A percentile compares a stretch with the other conserved stretches of the same genome.
phyloP scores from a whole-genome alignment of 2,329 filamentous ascomycete species.

The Aureobasidium sp. region DNA sequence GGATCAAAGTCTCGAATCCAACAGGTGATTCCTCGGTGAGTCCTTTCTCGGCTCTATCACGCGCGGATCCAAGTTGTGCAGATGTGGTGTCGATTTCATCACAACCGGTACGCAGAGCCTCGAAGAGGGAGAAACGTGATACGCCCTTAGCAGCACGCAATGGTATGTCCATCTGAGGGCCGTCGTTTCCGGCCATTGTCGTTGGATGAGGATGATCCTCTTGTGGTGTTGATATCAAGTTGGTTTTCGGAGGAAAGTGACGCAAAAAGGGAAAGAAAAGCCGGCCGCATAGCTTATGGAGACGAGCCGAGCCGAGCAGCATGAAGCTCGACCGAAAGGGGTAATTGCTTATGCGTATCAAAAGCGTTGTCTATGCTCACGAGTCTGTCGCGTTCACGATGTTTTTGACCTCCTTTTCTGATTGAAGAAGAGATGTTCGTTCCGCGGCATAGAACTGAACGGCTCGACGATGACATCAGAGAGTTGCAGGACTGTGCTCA shows the following conservation, averaged over 20 bases:
- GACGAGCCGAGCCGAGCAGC: background rate
- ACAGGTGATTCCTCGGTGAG: background rate
- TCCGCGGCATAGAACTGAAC: background rate
- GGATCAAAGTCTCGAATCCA: background rate
- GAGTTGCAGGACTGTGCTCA: background rate
- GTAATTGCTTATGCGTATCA: background rate
- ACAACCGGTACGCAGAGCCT: background rate
- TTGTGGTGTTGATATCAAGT: background rate
- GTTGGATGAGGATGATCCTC: background rate
- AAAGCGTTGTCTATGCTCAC: background rate
- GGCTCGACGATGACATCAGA: background rate
- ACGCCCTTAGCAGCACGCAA: background rate
- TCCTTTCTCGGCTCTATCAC: background rate
- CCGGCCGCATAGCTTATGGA: background rate
- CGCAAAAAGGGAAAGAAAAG: background rate
- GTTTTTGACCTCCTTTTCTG: background rate
- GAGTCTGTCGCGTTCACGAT: background rate
- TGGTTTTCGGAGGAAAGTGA: constrained; percentile 1
- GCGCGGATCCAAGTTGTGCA: background rate
- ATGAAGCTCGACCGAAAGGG: background rate
- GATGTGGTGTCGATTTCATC: background rate
- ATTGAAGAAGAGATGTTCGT: background rate
- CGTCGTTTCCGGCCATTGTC: background rate
- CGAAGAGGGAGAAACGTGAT: background rate
- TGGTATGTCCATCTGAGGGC: background rate